Evolutionary conservation across 176 grass and related monocot species (phyloP), one percentile per base, ranked within the genome.

Genomic region (maize (Zea mays)): DNA sequence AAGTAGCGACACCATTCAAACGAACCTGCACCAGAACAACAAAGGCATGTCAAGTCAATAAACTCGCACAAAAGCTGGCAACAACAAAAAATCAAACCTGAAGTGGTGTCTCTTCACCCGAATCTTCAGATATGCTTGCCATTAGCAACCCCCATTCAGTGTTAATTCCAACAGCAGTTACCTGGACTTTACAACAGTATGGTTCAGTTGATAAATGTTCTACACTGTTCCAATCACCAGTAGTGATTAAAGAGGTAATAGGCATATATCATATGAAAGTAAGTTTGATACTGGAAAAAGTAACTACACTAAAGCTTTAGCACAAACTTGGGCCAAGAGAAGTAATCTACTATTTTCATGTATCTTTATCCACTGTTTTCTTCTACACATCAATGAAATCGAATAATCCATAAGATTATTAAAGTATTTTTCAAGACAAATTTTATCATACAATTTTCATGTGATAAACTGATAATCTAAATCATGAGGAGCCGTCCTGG

Each of bases 71-170:
- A 60, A 74, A 10, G 19, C 8, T 62, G 38, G 51, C 39, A 82
- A 4, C 54, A 20, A 79, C 34, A 85, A 75, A 78, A 82, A 14
- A 72, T 38, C 55, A 85, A 85, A 95, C 96, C 88, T 99, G 92
- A 52, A 99, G 83, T 65, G 96, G 92, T 81, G 92, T 99, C 81
- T 99, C 96, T 95, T 99, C 92, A 89, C 90, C 90, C 81, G 80
- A 90, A 80, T 99, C 92, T 87, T 99, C 96, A 52, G 96, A 99
- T 88, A 99, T 99, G 83, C 96, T 99, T 36, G 92, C 96, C 92
- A 99, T 99, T 35, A 99, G 81, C 16, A 92, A 38, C 55, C 96
- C 92, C 92, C 90, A 99, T 83, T 99, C 96, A 81, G 96, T 99
- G 35, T 95, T 95, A 66, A 95, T 86, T 56, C 96, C 96, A 80